Evolutionary conservation across 2,329 filamentous ascomycete species (phyloP).

Genomic region (Neodidymelliopsis sp.): DNA sequence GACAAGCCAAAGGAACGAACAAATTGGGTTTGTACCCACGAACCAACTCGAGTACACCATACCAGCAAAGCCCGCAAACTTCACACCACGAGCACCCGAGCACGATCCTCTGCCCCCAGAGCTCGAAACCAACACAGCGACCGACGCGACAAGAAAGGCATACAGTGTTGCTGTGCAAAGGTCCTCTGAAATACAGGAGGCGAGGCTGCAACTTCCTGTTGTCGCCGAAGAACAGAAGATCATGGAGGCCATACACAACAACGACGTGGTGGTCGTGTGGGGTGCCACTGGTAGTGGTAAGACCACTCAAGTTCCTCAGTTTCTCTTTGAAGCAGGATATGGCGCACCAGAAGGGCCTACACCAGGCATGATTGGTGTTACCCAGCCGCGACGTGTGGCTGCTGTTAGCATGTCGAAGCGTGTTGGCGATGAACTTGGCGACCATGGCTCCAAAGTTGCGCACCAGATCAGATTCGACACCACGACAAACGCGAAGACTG

Average conservation of each 20-base stretch:
- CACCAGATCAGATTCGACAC: slow-evolving; percentile 95
- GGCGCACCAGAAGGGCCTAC: slow-evolving; percentile 79
- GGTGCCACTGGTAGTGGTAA: slow-evolving; percentile 97
- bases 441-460: slow-evolving; percentile 78
- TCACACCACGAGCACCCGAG: slow-evolving; percentile 72
- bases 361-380: slow-evolving; percentile 92
- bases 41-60: slow-evolving; percentile 44
- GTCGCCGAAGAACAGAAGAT: slow-evolving; percentile 96
- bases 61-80: slow-evolving; percentile 64
- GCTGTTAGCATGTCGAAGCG: slow-evolving; percentile 97
- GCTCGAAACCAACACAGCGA: slow-evolving; percentile 64
- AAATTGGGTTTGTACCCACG: slow-evolving; percentile 71
- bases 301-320: slow-evolving; percentile 96
- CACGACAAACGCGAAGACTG: slow-evolving; percentile 78
- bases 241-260: slow-evolving; percentile 96
- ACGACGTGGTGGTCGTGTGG: slow-evolving; percentile 88
- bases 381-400: slow-evolving; percentile 92
- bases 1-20: slow-evolving; percentile 81
- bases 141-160: slow-evolving; percentile 71
- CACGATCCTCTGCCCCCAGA: slow-evolving; percentile 75
- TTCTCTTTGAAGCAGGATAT: slow-evolving; percentile 92
- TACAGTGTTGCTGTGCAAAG: slow-evolving; percentile 77
- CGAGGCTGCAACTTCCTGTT: slow-evolving; percentile 82
- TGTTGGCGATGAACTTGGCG: slow-evolving; percentile 83
- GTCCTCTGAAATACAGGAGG: slow-evolving; percentile 75